These are phyloP conservation scores for Parathielavia hyrcaniae DNA, from an alignment of 495 filamentous ascomycete genomes.

Conservation along the genomic window DNA sequence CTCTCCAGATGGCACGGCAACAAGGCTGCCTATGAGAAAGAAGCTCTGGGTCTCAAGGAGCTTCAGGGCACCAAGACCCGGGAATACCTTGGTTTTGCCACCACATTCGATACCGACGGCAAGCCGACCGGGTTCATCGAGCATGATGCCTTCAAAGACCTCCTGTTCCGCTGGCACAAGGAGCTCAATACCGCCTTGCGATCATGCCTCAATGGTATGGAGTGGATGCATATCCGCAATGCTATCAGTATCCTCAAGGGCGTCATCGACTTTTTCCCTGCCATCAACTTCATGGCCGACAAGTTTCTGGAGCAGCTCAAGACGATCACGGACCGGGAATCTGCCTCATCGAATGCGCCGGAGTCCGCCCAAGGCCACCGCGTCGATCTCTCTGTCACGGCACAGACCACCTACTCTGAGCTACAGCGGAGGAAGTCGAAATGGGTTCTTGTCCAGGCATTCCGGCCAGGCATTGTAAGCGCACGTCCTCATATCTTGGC, in stretches of 20 bases:
- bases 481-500: slow-evolving; percentile 28
- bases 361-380: slow-evolving; percentile 60
- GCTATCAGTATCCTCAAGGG: slow-evolving; percentile 85
- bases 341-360: slow-evolving; percentile 48
- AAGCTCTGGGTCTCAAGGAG: slow-evolving; percentile 52
- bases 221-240: slow-evolving; percentile 98
- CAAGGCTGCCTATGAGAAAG: slow-evolving; percentile 67
- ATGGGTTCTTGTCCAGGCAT: slow-evolving; percentile 84
- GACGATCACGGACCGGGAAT: slow-evolving; percentile 67
- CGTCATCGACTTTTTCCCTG: slow-evolving; percentile 72
- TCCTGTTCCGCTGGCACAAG: slow-evolving; percentile 87
- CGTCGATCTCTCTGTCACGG: slow-evolving; percentile 84
- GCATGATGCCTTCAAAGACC: slow-evolving; percentile 76
- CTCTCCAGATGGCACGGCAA: slow-evolving; percentile 78
- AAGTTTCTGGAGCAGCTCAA: slow-evolving; percentile 63
- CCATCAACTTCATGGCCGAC: slow-evolving; percentile 78
- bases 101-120: slow-evolving; percentile 55
- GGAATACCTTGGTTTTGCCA: slow-evolving; percentile 51
- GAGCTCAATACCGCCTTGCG: slow-evolving; percentile 68
- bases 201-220: slow-evolving; percentile 65
- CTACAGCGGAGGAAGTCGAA: slow-evolving; percentile 69
- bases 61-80: slow-evolving; percentile 34
- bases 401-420: slow-evolving; percentile 75
- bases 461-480: slow-evolving; percentile 50
- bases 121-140: slow-evolving; percentile 63